Base-by-base conservation (phyloP, 176 grass and related monocot species). In the Triticum turgidum region DNA sequence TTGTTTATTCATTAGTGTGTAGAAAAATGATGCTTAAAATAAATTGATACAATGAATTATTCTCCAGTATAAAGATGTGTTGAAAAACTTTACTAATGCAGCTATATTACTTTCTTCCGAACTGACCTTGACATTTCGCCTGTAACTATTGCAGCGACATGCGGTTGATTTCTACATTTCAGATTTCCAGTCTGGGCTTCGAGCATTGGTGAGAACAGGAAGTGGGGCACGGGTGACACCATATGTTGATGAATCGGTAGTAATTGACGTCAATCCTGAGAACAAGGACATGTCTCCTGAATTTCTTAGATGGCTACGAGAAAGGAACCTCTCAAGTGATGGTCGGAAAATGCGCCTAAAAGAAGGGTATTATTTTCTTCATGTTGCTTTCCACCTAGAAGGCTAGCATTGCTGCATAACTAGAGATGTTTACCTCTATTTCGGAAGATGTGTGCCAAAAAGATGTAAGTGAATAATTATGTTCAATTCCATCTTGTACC, bases 91-190 rank as follows among this genome's bases (percentile, higher is more conserved):
- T 75, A 30, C 11, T 81, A 58, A 58, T 61, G 69, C 38, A 52
- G 61, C 42, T 84, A 37, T 74, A 18, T 64, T 37, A 34, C 33
- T 65, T 42, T 41, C 52, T 66, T 80, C 65, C 18, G 65, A 42
- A 65, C 64, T 29, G 10, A 82, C 45, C 5, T 44, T 73, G 59
- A 73, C 75, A 71, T 65, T 85, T 69, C 6, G 9, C 15, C n/a
- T 80, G 39, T 52, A 35, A 69, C 69, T 51, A 68, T 82, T 68
- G n/a, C 92, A 98, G 97, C 73, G 92, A 14, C 97, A 96, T 73
- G 97, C 84, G 47, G 97, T 96, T 56, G 97, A 98, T 91, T 98
- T 98, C 85, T 98, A 98, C 85, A 98, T 98, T 80, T 98, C 97
- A 49, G 97, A 98, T 86, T 98, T 98, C 84, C 97, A 98, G 78